Conservation (phyloP, 2,329 filamentous ascomycete species). For the Xylaria sp. region DNA sequence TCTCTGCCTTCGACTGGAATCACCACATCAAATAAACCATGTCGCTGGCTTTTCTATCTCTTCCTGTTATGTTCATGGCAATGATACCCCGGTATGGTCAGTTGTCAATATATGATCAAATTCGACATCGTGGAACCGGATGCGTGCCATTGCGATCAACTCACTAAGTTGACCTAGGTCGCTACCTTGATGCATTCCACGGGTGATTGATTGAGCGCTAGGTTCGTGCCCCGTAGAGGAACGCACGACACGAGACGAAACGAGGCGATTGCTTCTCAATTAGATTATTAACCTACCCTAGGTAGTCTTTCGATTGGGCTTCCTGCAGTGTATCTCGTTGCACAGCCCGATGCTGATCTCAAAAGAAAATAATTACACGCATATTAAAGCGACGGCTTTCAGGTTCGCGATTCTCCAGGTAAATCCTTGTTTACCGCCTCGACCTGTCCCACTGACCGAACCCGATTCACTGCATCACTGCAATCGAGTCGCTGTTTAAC, state of each 20-base stretch:
- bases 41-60: too few relatives aligned
- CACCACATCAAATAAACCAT: too few relatives aligned
- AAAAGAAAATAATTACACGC: neutral
- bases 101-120: too few relatives aligned
- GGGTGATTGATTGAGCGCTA: conserved; percentile 28
- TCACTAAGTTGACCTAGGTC: conserved; percentile 20
- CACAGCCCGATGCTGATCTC: neutral
- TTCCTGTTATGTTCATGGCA: too few relatives aligned
- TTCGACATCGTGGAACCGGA: too few relatives aligned
- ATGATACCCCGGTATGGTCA: too few relatives aligned
- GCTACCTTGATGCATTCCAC: conserved; percentile 32
- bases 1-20: too few relatives aligned
- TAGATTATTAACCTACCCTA: neutral
- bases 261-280: neutral
- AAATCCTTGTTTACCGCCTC: neutral
- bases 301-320: neutral
- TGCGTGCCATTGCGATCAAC: too few relatives aligned
- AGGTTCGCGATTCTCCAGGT: neutral
- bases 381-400: neutral
- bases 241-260: neutral
- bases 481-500: neutral
- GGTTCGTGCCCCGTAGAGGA: conserved; percentile 7
- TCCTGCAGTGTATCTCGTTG: neutral
- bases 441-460: neutral
- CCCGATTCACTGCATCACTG: neutral